Conservation (phyloP, 306 rosid genomes). For the Canavalia ensiformis region DNA sequence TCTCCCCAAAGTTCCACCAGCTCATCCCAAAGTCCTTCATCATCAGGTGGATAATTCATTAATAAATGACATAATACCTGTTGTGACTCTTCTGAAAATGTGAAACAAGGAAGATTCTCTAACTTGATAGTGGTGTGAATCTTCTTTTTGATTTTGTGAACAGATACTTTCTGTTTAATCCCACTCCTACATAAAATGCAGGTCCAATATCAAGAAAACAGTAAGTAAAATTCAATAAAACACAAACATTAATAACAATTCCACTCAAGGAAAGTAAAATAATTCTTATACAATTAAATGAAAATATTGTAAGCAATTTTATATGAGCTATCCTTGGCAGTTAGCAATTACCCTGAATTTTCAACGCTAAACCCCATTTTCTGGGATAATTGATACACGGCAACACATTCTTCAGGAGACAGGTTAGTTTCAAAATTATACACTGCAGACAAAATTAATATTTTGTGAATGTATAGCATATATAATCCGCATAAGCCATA, state of each 20-base stretch:
- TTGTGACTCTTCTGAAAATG: slow-evolving; percentile 63
- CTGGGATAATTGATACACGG: slow-evolving; percentile 8
- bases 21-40: no score
- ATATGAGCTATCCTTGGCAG: not conserved
- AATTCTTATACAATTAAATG: slow-evolving; percentile 24
- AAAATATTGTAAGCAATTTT: not conserved
- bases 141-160: slow-evolving; percentile 53
- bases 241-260: not conserved
- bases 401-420: slow-evolving; percentile 24
- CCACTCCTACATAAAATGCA: slow-evolving; percentile 56
- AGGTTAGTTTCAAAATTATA: not conserved
- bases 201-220: slow-evolving; percentile 27
- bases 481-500: not conserved
- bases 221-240: not conserved
- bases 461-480: not conserved
- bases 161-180: slow-evolving; percentile 46
- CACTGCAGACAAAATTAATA: slow-evolving; percentile 26
- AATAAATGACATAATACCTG: slow-evolving; percentile 55
- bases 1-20: slow-evolving; percentile 34
- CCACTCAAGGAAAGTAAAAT: slow-evolving; percentile 1
- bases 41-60: not conserved
- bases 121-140: not conserved
- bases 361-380: not conserved
- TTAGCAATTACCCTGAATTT: not conserved
- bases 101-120: slow-evolving; percentile 40